These are phyloP conservation scores for Candida frijolesensis DNA, from an alignment of 1,139 yeast genomes.

Conservation along the genomic window DNA sequence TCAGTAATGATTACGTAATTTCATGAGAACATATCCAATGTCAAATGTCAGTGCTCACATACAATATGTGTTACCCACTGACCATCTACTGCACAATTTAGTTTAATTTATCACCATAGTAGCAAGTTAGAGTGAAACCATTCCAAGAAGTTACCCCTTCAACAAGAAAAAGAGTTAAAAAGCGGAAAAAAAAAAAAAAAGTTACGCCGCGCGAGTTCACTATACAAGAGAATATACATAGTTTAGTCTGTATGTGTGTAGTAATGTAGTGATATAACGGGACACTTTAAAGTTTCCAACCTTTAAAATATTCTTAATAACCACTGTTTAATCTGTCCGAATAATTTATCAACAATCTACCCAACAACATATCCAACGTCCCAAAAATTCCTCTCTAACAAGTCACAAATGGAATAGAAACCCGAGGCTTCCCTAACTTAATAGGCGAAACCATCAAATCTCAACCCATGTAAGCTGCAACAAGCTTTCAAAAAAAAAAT, in stretches of 20 bases:
- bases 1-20: conserved; percentile 4
- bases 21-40: background rate
- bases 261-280: conserved; percentile 59
- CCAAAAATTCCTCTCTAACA: conserved; percentile 19
- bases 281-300: conserved; percentile 47
- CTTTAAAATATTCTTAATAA: conserved; percentile 50
- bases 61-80: too few species aligned
- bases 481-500: conserved; percentile 18
- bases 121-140: too few species aligned
- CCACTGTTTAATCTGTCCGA: conserved; percentile 53
- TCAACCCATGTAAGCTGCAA: conserved; percentile 12
- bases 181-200: background rate
- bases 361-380: conserved; percentile 25
- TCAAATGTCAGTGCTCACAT: background rate
- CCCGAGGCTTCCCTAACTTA: conserved; percentile 44
- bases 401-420: conserved; percentile 12
- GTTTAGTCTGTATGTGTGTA: background rate
- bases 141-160: background rate
- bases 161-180: too few species aligned
- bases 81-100: background rate
- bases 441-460: conserved; percentile 43
- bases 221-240: background rate
- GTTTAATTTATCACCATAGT: background rate
- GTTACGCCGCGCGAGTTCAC: background rate
- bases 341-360: conserved; percentile 37